These are phyloP conservation scores for Linum usitatissimum DNA, from an alignment of 345 rosid species.

Conservation along the genomic window DNA sequence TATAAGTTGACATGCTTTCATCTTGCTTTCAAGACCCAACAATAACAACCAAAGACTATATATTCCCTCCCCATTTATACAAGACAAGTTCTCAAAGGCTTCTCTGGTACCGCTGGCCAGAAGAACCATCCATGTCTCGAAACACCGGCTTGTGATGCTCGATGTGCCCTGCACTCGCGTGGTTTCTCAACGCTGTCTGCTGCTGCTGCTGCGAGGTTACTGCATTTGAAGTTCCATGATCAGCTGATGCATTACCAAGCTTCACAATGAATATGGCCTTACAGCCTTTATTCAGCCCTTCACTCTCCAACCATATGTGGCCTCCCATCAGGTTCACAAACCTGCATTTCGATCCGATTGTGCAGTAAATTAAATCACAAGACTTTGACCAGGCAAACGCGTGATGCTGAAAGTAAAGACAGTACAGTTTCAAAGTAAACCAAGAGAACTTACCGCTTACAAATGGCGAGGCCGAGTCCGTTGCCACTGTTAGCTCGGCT, in stretches of 20 bases:
- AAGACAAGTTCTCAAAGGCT: conserved; percentile 23
- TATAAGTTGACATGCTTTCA: no score
- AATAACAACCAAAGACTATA: no score
- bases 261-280: conserved; percentile 48
- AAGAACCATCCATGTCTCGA: conserved; percentile 18
- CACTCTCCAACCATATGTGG: conserved; percentile 81
- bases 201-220: conserved; percentile 23
- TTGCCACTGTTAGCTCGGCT: conserved; percentile 36
- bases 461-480: conserved; percentile 91
- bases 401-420: neutral
- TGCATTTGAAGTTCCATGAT: conserved; percentile 1
- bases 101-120: conserved; percentile 33
- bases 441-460: conserved; percentile 53
- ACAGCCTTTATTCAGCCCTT: conserved; percentile 70
- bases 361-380: neutral
- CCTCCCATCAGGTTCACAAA: conserved; percentile 93
- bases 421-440: conserved; percentile 1
- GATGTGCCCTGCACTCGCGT: conserved; percentile 40
- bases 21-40: no score
- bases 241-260: conserved; percentile 41
- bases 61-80: no score
- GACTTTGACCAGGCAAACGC: neutral
- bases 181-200: conserved; percentile 35
- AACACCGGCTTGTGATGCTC: conserved; percentile 20
- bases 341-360: conserved; percentile 26